Conservation (phyloP, 2,329 filamentous ascomycete species). For the Aspergillus aculeatus region DNA sequence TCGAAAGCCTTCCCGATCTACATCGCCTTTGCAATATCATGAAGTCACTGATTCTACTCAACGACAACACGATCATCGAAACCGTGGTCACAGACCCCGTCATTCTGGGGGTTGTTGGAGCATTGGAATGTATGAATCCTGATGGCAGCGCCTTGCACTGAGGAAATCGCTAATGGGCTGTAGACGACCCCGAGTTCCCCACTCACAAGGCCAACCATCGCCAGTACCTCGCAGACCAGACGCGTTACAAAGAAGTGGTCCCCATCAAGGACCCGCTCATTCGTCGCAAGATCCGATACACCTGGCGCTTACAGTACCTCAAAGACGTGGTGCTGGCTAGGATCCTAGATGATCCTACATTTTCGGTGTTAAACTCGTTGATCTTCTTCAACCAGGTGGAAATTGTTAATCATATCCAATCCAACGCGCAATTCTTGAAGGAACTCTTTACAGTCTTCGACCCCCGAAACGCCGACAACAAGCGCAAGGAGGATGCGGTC, state of each 20-base stretch:
- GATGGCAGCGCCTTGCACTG: neutral
- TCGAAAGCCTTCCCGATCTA: constrained; percentile 81
- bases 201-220: constrained; percentile 97
- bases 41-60: constrained; percentile 92
- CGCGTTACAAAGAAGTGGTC: constrained; percentile 94
- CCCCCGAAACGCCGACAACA: constrained; percentile 60
- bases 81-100: constrained; percentile 86
- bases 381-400: constrained; percentile 99
- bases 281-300: constrained; percentile 89
- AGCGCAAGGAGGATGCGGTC: constrained; percentile 88
- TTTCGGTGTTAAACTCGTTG: constrained; percentile 92
- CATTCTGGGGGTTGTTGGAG: constrained; percentile 88
- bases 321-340: constrained; percentile 97
- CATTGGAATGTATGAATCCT: constrained; percentile 69
- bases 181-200: constrained; percentile 92
- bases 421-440: constrained; percentile 71
- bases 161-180: constrained; percentile 29
- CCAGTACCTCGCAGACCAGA: constrained; percentile 84
- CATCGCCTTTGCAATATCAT: constrained; percentile 96
- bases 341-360: constrained; percentile 95
- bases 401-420: constrained; percentile 91
- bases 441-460: constrained; percentile 87
- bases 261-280: constrained; percentile 80
- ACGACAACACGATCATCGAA: constrained; percentile 93
- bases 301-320: constrained; percentile 91